A percentile compares a stretch with the other conserved stretches of the same genome.
phyloP scores from a whole-genome alignment of 2,329 filamentous ascomycete genomes.

The Saccharata proteae region DNA sequence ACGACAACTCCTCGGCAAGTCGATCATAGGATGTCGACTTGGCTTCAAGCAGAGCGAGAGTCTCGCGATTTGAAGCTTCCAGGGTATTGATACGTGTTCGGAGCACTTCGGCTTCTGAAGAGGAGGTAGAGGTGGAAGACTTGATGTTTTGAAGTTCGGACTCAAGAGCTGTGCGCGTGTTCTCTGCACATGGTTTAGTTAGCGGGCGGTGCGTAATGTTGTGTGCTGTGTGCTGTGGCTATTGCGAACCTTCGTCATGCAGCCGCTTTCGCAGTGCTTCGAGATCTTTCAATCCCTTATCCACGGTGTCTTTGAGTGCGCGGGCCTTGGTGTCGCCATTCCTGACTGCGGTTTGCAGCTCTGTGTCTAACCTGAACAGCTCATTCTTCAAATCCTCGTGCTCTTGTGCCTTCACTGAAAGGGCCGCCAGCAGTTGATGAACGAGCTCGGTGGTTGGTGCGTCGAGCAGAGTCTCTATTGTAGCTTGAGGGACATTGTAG shows the following conservation, averaged over 20 bases:
- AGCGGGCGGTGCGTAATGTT: no score
- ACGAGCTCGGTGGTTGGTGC: slow-evolving; percentile 70
- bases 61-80: slow-evolving; percentile 86
- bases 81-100: slow-evolving; percentile 75
- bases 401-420: slow-evolving; percentile 70
- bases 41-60: slow-evolving; percentile 74
- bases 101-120: slow-evolving; percentile 63
- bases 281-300: slow-evolving; percentile 73
- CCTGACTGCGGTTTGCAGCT: slow-evolving; percentile 81
- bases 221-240: slow-evolving; percentile 10
- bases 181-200: slow-evolving; percentile 48
- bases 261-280: slow-evolving; percentile 72
- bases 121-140: slow-evolving; percentile 58
- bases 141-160: slow-evolving; percentile 71
- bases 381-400: slow-evolving; percentile 72
- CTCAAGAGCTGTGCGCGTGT: slow-evolving; percentile 59
- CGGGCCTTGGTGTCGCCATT: slow-evolving; percentile 73
- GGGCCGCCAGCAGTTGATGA: slow-evolving; percentile 57
- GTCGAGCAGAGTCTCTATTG: slow-evolving; percentile 48
- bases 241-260: slow-evolving; percentile 60
- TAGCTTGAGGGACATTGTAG: slow-evolving; percentile 54
- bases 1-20: slow-evolving; percentile 72
- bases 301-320: slow-evolving; percentile 65
- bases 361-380: slow-evolving; percentile 80
- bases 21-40: slow-evolving; percentile 80